These are phyloP conservation scores for Pestalotiopsis sp. DNA, from an alignment of 2,329 filamentous ascomycete species.

Conservation along the genomic window DNA sequence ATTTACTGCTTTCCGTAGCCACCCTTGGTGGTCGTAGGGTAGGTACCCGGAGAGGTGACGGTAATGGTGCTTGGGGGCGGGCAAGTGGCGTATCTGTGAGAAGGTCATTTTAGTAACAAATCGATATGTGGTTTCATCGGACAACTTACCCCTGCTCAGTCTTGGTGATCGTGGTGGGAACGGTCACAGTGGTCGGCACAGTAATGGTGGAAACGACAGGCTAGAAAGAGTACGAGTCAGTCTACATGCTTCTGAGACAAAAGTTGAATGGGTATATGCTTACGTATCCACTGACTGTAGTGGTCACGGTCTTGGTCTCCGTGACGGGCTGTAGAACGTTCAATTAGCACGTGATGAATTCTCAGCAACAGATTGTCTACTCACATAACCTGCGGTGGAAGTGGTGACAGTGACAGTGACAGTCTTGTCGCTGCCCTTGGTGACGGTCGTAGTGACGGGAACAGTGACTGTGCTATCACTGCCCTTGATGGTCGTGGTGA, in stretches of 20 bases:
- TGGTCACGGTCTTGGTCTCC: slow-evolving; percentile 3
- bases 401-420: background rate
- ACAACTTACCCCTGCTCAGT: background rate
- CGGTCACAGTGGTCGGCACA: slow-evolving; percentile 1
- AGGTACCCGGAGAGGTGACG: background rate
- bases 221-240: background rate
- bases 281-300: background rate
- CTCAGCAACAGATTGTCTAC: background rate
- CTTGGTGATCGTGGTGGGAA: background rate
- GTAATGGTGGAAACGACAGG: background rate
- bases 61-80: slow-evolving; percentile 2
- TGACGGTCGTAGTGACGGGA: background rate
- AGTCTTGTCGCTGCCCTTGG: background rate
- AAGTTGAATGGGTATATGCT: background rate
- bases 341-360: background rate
- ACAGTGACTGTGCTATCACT: background rate
- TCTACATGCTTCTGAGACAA: background rate
- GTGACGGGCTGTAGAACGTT: background rate
- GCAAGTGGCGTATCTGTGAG: background rate
- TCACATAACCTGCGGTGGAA: background rate
- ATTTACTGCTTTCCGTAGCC: background rate
- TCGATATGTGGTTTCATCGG: background rate
- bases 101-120: background rate
- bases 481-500: background rate
- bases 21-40: background rate